Percentiles rank a stretch among this genome's conserved stretches.
phyloP scores from a whole-genome alignment of 1,139 yeast species.

The Sugiyamaella paludigena region DNA sequence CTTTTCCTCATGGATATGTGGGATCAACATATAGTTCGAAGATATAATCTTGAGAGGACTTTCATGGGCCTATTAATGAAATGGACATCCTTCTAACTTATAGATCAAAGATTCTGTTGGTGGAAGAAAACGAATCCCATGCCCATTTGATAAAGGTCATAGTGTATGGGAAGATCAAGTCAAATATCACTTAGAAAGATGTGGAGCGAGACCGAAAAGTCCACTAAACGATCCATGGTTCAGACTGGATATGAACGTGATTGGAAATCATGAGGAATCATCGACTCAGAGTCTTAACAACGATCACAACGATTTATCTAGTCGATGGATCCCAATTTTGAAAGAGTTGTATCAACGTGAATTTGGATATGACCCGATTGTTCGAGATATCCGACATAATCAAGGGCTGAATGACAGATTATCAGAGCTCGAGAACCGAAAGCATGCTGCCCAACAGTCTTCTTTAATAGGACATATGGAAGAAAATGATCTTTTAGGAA shows the following conservation, averaged over 20 bases:
- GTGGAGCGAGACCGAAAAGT: conserved; percentile 47
- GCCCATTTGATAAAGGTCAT: conserved; percentile 77
- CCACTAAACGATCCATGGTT: conserved; percentile 46
- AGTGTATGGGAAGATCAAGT: conserved; percentile 64
- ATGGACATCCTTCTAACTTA: conserved; percentile 9
- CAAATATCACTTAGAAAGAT: conserved; percentile 56
- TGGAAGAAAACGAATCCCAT: conserved; percentile 54
- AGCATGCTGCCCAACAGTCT: conserved; percentile 81
- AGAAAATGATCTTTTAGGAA: conserved; percentile 42
- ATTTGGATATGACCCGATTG: conserved; percentile 19
- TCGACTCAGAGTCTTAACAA: neutral
- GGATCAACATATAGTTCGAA: no score
- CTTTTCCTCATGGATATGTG: conserved; percentile 1
- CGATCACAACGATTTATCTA: conserved; percentile 13
- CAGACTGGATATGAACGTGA: conserved; percentile 42
- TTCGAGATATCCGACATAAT: conserved; percentile 24
- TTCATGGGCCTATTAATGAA: no score
- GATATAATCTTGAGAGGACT: no score
- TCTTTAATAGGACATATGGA: conserved; percentile 72
- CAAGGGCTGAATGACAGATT: conserved; percentile 43
- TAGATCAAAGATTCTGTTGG: conserved; percentile 17
- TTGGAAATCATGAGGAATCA: conserved; percentile 11
- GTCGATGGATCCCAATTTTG: conserved; percentile 40
- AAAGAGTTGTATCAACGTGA: conserved; percentile 27
- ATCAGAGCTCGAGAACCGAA: conserved; percentile 53